Evolutionary conservation across 805 yeast genomes (phyloP), one percentile per base, ranked within the genome.

Genomic region (Candida germanica): DNA sequence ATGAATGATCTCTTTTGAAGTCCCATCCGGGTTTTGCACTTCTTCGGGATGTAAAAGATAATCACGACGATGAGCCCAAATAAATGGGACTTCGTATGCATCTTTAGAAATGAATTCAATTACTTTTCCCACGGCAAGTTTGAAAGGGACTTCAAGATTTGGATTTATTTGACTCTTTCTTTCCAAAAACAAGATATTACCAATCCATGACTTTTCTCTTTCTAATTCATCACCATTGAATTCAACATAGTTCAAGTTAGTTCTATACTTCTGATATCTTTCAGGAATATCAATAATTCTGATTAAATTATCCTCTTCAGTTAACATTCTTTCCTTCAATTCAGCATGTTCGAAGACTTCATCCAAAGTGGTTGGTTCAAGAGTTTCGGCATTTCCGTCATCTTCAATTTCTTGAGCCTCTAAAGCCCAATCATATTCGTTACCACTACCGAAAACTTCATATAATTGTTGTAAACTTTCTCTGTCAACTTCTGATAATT

Each of bases 381-480:
- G 66, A 31, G 69, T 73, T n/a, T 77, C 80, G 24, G 61, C 67
- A 39, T 64, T 59, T 22, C 77, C 78, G 18, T 65, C 77, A 33
- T 74, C 81, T 47, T 75, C 82, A 38, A 69, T 72, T 43, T 76
- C 79, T 62, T 89, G 96, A 19, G 87, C 93, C 53, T 87, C 96
- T 37, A 93, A 69, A 9, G 98, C 98, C 98, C 98, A 93, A 39
- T 87, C 96, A 60, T 93, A 93, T 54, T 91, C 97, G 46, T 81
- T 88, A 34, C 98, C 98, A 58, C 88, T 94, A 47, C 98, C 98
- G 56, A 93, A 93, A 10, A 93, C 87, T 57, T 93, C 98, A 53
- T 80, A 88, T 54, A 93, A 76, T 59, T 91, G 97, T 53, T 87
- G 93, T 46, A 91, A 76, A 56, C 87, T 86, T 51, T 93, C 98